Evolutionary conservation across 2,329 filamentous ascomycete genomes (phyloP).

Genomic region (Tolypocladium capitatum): DNA sequence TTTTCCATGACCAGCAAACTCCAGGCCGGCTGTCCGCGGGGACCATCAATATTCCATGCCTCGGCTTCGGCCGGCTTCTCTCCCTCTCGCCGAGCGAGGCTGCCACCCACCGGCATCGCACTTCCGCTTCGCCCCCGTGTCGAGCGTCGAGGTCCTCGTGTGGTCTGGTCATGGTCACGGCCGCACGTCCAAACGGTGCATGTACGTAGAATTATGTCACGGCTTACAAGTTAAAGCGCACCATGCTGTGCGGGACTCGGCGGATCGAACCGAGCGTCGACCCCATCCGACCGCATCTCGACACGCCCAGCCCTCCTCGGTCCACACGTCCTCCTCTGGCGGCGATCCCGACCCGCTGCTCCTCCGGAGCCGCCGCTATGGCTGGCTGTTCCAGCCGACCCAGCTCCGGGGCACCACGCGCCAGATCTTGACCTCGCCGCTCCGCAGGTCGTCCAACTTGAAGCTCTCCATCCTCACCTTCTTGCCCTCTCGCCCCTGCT

Average conservation of each 20-base stretch:
- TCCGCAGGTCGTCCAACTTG: constrained; percentile 79
- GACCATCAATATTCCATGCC: too few species aligned
- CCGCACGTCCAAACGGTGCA: neutral
- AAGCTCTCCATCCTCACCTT: constrained; percentile 93
- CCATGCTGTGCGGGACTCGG: neutral
- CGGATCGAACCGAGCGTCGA: neutral
- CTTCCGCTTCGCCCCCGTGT: too few species aligned
- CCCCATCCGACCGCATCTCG: neutral
- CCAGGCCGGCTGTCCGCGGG: too few species aligned
- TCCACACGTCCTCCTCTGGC: neutral
- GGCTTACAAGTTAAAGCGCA: neutral
- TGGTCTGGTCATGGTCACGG: too few species aligned
- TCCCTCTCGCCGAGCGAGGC: too few species aligned
- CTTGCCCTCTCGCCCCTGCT: constrained; percentile 84
- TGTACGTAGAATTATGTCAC: neutral
- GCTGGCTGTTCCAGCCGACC: constrained; percentile 71
- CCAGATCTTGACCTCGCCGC: constrained; percentile 95
- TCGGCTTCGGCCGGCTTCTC: too few species aligned
- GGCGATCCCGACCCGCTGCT: neutral
- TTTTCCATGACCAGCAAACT: too few species aligned
- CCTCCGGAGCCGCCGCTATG: constrained; percentile 30
- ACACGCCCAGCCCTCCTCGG: neutral
- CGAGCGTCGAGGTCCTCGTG: too few species aligned
- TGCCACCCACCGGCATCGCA: too few species aligned
- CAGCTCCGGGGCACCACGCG: constrained; percentile 82